phyloP scores from a whole-genome alignment of 345 rosid species.

The Diplotaxis tenuifolia region DNA sequence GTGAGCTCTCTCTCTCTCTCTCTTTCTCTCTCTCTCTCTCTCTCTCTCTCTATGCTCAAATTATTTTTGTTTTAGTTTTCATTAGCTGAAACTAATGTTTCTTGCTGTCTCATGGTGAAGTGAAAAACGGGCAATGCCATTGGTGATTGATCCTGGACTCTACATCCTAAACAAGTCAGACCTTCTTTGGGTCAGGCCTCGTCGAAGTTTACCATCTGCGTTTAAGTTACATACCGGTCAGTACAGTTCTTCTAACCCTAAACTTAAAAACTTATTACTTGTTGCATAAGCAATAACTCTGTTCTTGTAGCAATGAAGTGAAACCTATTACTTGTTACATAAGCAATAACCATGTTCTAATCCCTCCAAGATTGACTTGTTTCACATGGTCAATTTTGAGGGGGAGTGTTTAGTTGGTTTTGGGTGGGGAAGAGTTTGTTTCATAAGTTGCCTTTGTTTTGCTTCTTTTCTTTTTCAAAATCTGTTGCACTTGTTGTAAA shows the following conservation, averaged over 20 bases:
- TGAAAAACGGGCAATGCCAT: conserved; percentile 89
- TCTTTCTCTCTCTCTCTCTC: background rate
- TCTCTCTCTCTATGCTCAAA: background rate
- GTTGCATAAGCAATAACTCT: background rate
- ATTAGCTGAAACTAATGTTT: background rate
- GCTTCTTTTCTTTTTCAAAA: too few relatives aligned
- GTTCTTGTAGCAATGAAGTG: background rate
- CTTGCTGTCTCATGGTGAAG: conserved; percentile 41
- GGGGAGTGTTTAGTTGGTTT: too few relatives aligned
- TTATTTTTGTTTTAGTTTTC: background rate
- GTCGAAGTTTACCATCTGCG: conserved; percentile 78
- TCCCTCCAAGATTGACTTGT: too few relatives aligned
- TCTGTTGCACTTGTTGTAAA: too few relatives aligned
- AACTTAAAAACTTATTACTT: background rate
- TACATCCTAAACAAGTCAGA: conserved; percentile 65
- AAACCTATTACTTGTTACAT: too few relatives aligned
- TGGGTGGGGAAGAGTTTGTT: too few relatives aligned
- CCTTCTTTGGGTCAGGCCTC: conserved; percentile 64
- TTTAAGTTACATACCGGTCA: conserved; percentile 52
- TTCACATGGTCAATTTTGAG: too few relatives aligned
- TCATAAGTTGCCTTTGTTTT: too few relatives aligned
- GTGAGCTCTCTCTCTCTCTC: conserved; percentile 34
- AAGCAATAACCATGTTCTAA: background rate
- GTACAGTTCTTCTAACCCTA: background rate
- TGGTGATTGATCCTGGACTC: conserved; percentile 95